Evolutionary conservation across 2,329 filamentous ascomycete genomes (phyloP).

Genomic region (Fusarium solani-melongenae): DNA sequence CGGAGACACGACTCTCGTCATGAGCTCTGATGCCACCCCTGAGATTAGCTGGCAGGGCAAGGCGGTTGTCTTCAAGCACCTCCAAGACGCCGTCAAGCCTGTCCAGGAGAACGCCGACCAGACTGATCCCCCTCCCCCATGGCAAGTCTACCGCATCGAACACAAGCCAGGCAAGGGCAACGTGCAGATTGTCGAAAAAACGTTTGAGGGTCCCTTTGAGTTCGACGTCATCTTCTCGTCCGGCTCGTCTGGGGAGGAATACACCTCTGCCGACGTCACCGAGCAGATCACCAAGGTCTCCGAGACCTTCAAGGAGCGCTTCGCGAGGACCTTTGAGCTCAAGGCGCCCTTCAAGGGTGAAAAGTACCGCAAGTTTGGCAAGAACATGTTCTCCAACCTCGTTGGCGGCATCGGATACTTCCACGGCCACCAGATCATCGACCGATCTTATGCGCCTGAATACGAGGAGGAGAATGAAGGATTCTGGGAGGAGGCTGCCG

Average conservation of each 20-base stretch:
- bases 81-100: slow-evolving; percentile 62
- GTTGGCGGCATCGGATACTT: slow-evolving; percentile 97
- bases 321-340: slow-evolving; percentile 73
- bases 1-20: slow-evolving; percentile 79
- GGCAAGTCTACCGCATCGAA: slow-evolving; percentile 83
- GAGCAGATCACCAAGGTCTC: slow-evolving; percentile 74
- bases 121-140: slow-evolving; percentile 82
- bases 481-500: slow-evolving; percentile 92
- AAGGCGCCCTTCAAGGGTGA: slow-evolving; percentile 79
- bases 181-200: slow-evolving; percentile 88
- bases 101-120: slow-evolving; percentile 60
- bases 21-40: slow-evolving; percentile 73
- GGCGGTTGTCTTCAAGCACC: slow-evolving; percentile 66
- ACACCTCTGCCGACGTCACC: slow-evolving; percentile 73
- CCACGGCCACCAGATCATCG: slow-evolving; percentile 86
- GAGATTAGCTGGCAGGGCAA: slow-evolving; percentile 88
- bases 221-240: slow-evolving; percentile 95
- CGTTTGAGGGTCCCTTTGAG: slow-evolving; percentile 89
- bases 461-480: slow-evolving; percentile 96
- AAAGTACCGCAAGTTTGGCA: slow-evolving; percentile 82
- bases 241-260: slow-evolving; percentile 68
- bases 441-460: slow-evolving; percentile 89
- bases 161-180: slow-evolving; percentile 80
- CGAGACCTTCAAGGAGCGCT: slow-evolving; percentile 78
- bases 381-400: slow-evolving; percentile 93